phyloP scores from a whole-genome alignment of 2,329 filamentous ascomycete genomes.

The Epichloe sylvatica region DNA sequence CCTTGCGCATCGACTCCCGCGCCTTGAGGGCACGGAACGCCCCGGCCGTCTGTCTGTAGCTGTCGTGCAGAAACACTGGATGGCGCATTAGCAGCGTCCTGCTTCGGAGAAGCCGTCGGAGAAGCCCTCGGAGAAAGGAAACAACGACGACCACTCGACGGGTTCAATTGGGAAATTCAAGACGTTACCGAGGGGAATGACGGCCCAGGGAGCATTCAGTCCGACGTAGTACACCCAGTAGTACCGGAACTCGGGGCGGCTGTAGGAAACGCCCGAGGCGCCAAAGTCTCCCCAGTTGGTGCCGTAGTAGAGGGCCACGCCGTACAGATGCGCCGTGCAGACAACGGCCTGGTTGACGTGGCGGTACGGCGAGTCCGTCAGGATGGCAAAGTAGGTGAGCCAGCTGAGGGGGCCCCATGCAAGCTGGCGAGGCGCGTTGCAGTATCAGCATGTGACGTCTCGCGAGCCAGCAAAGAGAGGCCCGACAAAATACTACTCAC shows the following conservation, averaged over 20 bases:
- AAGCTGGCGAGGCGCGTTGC: constrained; percentile 19
- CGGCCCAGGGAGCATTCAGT: constrained; percentile 46
- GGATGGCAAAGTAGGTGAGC: constrained; percentile 32
- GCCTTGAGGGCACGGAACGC: constrained; percentile 16
- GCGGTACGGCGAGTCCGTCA: constrained; percentile 27
- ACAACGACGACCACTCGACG: no score
- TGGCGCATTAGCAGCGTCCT: neutral
- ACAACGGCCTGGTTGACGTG: constrained; percentile 38
- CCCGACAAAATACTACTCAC: constrained; percentile 30
- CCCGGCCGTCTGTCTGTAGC: constrained; percentile 14
- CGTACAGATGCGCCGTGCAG: constrained; percentile 43
- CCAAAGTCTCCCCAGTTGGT: constrained; percentile 39
- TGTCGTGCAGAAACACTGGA: constrained; percentile 21
- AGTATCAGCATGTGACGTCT: no score
- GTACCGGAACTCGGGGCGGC: constrained; percentile 45
- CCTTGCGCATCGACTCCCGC: constrained; percentile 10
- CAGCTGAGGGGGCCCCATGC: constrained; percentile 47
- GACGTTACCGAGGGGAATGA: constrained; percentile 39
- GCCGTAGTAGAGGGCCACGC: constrained; percentile 47
- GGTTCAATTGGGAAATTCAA: no score
- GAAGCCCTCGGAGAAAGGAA: no score
- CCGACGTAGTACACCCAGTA: constrained; percentile 51
- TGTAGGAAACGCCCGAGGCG: constrained; percentile 33
- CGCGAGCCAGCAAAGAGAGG: neutral
- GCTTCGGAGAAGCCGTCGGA: no score